These are phyloP conservation scores for Trichoderma sp. DNA, from an alignment of 2,329 filamentous ascomycete species.

Conservation along the genomic window DNA sequence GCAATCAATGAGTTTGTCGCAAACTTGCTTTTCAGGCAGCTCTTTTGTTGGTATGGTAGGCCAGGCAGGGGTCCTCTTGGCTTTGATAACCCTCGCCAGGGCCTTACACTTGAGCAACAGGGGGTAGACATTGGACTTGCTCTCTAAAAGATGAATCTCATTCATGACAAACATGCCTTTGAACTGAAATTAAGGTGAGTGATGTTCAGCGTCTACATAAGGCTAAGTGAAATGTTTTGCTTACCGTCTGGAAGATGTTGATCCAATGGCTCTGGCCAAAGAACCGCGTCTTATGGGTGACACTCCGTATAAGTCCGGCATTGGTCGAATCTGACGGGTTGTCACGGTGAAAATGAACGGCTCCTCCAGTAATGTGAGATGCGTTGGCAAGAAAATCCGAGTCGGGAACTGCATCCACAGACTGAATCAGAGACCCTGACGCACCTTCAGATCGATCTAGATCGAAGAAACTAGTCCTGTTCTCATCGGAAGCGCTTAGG, in stretches of 20 bases:
- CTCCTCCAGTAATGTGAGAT: slow-evolving; percentile 42
- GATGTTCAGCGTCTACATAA: not conserved
- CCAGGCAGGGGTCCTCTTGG: slow-evolving; percentile 49
- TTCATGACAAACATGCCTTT: slow-evolving; percentile 47
- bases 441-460: not conserved
- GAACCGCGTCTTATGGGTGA: slow-evolving; percentile 56
- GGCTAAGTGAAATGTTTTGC: slow-evolving; percentile 17
- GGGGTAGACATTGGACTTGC: slow-evolving; percentile 37
- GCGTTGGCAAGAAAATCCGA: slow-evolving; percentile 38
- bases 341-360: slow-evolving; percentile 46
- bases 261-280: slow-evolving; percentile 61
- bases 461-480: not conserved
- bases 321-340: slow-evolving; percentile 33
- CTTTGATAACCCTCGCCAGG: slow-evolving; percentile 55
- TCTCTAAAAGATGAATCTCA: slow-evolving; percentile 43
- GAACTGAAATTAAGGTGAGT: slow-evolving; percentile 35
- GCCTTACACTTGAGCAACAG: slow-evolving; percentile 54
- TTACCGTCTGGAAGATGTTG: slow-evolving; percentile 49
- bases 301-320: slow-evolving; percentile 40
- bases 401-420: not conserved
- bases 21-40: slow-evolving; percentile 49
- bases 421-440: not conserved
- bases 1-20: slow-evolving; percentile 49
- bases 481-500: not conserved
- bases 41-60: slow-evolving; percentile 43